Evolutionary conservation across 148 eudicot species (phyloP).

Genomic region (Simmondsia chinensis): DNA sequence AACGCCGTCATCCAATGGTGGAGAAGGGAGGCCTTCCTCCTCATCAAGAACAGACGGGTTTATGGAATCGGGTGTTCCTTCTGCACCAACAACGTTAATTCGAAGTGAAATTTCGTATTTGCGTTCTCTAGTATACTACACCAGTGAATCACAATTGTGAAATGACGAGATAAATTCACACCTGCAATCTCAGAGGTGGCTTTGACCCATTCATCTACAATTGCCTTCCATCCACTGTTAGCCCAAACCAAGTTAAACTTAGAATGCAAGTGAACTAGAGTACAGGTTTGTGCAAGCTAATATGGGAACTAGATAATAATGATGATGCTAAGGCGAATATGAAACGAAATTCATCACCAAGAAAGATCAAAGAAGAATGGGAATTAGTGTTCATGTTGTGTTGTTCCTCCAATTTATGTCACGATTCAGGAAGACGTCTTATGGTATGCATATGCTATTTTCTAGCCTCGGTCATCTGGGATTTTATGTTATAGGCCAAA

Average conservation of each 20-base stretch:
- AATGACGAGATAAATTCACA: constrained; percentile 8
- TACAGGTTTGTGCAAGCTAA: too few relatives aligned
- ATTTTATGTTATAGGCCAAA: too few relatives aligned
- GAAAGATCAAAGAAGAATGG: too few relatives aligned
- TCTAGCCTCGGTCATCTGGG: too few relatives aligned
- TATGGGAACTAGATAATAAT: too few relatives aligned
- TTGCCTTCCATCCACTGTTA: constrained; percentile 66
- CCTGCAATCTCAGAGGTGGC: constrained; percentile 48
- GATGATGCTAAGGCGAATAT: too few relatives aligned
- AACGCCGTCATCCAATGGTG: constrained; percentile 76
- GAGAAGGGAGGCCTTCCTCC: constrained; percentile 95
- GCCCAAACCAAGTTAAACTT: constrained; percentile 2
- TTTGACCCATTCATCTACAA: constrained; percentile 73
- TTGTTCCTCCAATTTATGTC: too few relatives aligned
- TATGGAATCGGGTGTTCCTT: constrained; percentile 72
- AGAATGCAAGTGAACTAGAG: too few relatives aligned
- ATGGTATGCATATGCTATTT: too few relatives aligned
- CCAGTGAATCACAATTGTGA: neutral
- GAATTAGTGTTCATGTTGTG: too few relatives aligned
- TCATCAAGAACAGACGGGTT: constrained; percentile 76
- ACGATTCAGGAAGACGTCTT: too few relatives aligned
- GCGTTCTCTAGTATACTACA: neutral
- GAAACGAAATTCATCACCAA: too few relatives aligned
- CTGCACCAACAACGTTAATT: neutral
- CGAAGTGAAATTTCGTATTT: neutral